phyloP scores from a whole-genome alignment of 2,329 filamentous ascomycete species.

The Coniochaeta sp. region DNA sequence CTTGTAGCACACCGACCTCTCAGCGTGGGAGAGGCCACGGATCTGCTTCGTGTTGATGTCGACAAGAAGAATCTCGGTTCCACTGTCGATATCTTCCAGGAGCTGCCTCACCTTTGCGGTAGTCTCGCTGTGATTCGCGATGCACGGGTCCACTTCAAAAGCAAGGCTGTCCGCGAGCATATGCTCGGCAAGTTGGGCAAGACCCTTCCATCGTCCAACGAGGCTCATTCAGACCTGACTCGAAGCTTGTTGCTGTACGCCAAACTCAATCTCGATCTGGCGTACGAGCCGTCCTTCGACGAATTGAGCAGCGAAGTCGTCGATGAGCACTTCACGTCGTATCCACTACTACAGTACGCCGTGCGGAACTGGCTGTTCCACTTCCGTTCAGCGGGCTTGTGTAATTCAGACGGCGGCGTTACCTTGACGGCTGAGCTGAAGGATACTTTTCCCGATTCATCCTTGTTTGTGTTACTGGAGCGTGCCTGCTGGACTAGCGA shows the following conservation, averaged over 20 bases:
- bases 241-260: conserved; percentile 26
- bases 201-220: conserved; percentile 20
- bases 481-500: conserved; percentile 21
- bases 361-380: conserved; percentile 27
- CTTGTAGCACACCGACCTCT: conserved; percentile 24
- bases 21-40: conserved; percentile 20
- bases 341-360: conserved; percentile 25
- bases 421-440: conserved; percentile 22
- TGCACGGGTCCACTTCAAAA: conserved; percentile 28
- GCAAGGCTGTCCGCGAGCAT: conserved; percentile 22
- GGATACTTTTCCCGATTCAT: conserved; percentile 25
- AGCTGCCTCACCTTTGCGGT: conserved; percentile 14
- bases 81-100: conserved; percentile 12
- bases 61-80: conserved; percentile 11
- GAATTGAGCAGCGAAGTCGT: conserved; percentile 16
- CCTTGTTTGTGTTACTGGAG: conserved; percentile 27
- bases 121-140: conserved; percentile 24
- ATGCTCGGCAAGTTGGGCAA: conserved; percentile 24
- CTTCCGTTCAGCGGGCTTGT: conserved; percentile 24
- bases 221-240: conserved; percentile 25
- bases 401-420: conserved; percentile 18
- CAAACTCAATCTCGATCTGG: conserved; percentile 17
- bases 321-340: conserved; percentile 16
- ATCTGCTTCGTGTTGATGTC: conserved; percentile 22
- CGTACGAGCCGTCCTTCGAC: conserved; percentile 20